Base-by-base conservation (phyloP, 176 grass and related monocot species). In the Secale cereale region DNA sequence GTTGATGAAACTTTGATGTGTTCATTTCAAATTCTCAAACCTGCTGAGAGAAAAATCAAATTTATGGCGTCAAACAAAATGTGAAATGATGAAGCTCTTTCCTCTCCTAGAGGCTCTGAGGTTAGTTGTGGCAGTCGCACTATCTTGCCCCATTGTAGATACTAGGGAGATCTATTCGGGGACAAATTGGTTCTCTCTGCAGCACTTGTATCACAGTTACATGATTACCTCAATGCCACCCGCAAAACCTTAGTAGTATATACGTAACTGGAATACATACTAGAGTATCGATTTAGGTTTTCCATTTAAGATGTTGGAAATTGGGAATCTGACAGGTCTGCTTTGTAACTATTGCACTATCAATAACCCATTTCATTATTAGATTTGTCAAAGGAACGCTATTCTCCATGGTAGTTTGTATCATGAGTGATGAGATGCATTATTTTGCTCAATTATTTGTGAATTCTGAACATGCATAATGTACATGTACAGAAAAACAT, bases 1-100 rank as follows among this genome's bases (percentile, higher is more conserved):
- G 95, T 97, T 19, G 92, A 97, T 70, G 95, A 97, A 82, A 97
- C 95, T 64, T 89, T 94, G 86, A 93, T 97, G 89, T 97, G 92
- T 32, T 97, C 95, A 33, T 93, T 97, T 82, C 95, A 97, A 91
- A 97, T 97, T 91, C 91, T 97, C 36, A 94, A 97, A 78, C 95
- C 95, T 28, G 95, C 92, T 74, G 95, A 97, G 82, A 94, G 92
- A 77, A 97, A 93, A 81, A 31, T 10, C 70, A 94, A 94, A 85
- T 89, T 87, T 68, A 89, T 94, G 35, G 74, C 50, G 3, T 82
- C 95, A 84, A 94, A 94, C 85, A 97, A 94, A 91, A 94, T 94
- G 78, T 94, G 71, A 97, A 65, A 83, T 86, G 69, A 61, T 74
- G 78, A 75, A 80, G 74, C 61, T 41, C 29, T 43, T 67, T 85